A percentile compares a stretch with the other conserved stretches of the same genome.
phyloP scores from a whole-genome alignment of 352 stramenopile genomes.

The Phytophthora uliginosa region DNA sequence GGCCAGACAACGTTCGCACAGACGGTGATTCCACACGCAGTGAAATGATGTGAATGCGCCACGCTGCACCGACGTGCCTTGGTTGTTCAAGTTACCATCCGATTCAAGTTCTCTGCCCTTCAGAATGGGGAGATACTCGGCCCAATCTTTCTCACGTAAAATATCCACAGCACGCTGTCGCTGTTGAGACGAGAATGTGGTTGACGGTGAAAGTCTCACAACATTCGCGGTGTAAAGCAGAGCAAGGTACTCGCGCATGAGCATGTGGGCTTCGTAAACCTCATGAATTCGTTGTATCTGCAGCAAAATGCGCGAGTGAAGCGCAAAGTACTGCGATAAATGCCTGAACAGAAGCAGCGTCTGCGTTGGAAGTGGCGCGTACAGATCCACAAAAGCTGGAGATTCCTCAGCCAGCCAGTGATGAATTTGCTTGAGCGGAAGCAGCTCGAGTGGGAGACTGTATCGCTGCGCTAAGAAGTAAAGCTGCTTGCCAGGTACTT shows the following conservation, averaged over 20 bases:
- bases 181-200: constrained; percentile 39
- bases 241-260: constrained; percentile 50
- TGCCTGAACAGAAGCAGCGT: constrained; percentile 39
- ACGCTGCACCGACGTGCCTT: neutral
- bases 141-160: constrained; percentile 27
- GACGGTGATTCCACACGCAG: constrained; percentile 46
- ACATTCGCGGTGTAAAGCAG: constrained; percentile 41
- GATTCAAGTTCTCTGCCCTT: neutral
- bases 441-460: constrained; percentile 31
- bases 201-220: constrained; percentile 31
- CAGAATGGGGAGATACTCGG: constrained; percentile 18
- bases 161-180: constrained; percentile 36
- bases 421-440: constrained; percentile 44
- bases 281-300: constrained; percentile 38
- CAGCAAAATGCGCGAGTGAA: constrained; percentile 33
- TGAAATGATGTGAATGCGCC: constrained; percentile 56
- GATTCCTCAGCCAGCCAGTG: constrained; percentile 27
- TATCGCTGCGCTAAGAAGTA: constrained; percentile 43
- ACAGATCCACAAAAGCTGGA: constrained; percentile 43
- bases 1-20: constrained; percentile 60
- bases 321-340: constrained; percentile 46
- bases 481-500: constrained; percentile 31
- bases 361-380: constrained; percentile 36
- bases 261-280: constrained; percentile 43
- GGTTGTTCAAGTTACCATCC: neutral